Conservation (phyloP, 257 asterid species). For the Solanum boliviense region DNA sequence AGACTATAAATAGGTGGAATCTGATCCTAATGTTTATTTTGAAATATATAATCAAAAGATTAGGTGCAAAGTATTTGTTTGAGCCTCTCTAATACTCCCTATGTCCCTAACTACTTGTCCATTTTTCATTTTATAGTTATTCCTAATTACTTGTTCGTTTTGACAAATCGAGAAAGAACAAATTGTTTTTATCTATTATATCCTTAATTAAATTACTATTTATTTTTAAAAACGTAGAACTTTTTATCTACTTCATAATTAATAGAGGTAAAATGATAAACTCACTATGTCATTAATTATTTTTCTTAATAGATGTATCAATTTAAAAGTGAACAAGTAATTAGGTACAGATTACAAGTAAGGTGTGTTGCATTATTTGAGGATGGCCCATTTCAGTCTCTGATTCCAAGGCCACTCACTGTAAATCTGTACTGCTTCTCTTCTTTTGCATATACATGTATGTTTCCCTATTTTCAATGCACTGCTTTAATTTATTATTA, state of each 20-base stretch:
- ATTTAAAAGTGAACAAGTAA: too few relatives aligned
- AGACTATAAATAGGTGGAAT: background rate
- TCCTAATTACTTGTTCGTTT: too few relatives aligned
- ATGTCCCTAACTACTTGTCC: too few relatives aligned
- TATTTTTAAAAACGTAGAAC: too few relatives aligned
- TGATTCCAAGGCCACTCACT: background rate
- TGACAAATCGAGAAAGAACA: too few relatives aligned
- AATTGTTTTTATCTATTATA: too few relatives aligned
- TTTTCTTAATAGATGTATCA: rapidly evolving
- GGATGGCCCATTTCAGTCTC: background rate
- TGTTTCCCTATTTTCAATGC: background rate
- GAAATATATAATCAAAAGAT: background rate
- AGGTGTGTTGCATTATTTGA: background rate
- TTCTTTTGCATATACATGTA: background rate
- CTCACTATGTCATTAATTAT: too few relatives aligned
- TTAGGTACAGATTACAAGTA: background rate
- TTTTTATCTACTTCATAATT: too few relatives aligned
- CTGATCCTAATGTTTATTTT: background rate
- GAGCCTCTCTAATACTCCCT: background rate
- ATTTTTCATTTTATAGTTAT: too few relatives aligned
- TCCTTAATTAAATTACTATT: too few relatives aligned
- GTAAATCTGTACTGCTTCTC: background rate
- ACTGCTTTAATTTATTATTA: background rate
- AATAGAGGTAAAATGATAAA: rapidly evolving
- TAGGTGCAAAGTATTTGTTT: background rate